Evolutionary conservation across 805 yeast genomes (phyloP), one percentile per base, ranked within the genome.

Genomic region (Limtongia smithiae): DNA sequence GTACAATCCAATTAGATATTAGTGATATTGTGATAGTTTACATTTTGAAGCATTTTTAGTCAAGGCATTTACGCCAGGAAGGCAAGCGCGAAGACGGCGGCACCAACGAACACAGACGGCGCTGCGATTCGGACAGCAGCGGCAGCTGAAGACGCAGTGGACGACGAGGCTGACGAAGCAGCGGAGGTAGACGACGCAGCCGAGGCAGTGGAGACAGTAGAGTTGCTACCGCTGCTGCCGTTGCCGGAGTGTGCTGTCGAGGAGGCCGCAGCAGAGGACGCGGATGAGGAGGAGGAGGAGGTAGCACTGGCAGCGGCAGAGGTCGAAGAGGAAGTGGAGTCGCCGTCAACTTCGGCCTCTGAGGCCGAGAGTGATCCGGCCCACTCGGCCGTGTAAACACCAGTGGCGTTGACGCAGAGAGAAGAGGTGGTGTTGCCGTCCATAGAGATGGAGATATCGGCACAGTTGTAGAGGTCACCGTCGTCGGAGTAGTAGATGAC

Each of bases 401-500:
- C 63, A 31, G 66, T 48, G 21, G 52, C 36, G 53, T 62, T 62
- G 39, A 45, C 27, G 53, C 65, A 62, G 8, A 32, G 33, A 34
- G 42, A 20, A 37, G 60, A 44, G 25, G 46, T 18, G 20, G 50
- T 25, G 24, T 46, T 45, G 9, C 59, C 66, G 18, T 42, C 36
- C 44, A 37, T 27, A 27, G 55, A 43, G 20, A 62, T 35, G 22
- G 51, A 39, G 37, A 62, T 47, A 34, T 62, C 65, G 20, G 63
- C 58, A 36, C 65, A 62, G 50, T 62, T 62, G 59, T 60, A 62
- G 24, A 62, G 59, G 36, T 60, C 50, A 7, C 65, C 65, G 35
- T 62, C 65, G 22, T 50, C 60, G 17, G 62, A 52, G 40, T 35
- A 34, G 50, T 46, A 49, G 44, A 50, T 53, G 41, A 62, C 60